These are phyloP conservation scores for Hamigera avellanea DNA, from an alignment of 495 filamentous ascomycete genomes.

Conservation along the genomic window DNA sequence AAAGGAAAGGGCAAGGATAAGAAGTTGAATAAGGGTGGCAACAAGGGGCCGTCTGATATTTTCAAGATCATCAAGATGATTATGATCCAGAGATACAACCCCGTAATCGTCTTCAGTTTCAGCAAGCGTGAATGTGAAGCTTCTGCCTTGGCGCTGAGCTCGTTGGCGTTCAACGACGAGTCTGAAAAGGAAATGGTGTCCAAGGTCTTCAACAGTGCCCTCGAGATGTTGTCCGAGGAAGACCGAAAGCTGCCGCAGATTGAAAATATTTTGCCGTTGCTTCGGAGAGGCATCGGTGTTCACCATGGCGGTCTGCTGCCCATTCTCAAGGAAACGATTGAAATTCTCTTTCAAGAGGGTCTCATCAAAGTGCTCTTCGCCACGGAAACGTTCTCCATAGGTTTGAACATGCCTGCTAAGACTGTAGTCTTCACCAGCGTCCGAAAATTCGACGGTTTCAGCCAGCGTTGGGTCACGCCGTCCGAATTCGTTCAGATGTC, in stretches of 20 bases:
- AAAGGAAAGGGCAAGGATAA: conserved; percentile 87
- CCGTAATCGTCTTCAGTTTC: conserved; percentile 98
- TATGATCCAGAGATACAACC: conserved; percentile 89
- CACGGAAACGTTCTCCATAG: conserved; percentile 97
- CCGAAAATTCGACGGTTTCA: conserved; percentile 84
- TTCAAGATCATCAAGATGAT: conserved; percentile 98
- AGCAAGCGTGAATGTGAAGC: conserved; percentile 93
- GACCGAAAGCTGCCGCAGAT: conserved; percentile 84
- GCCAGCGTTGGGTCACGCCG: conserved; percentile 73
- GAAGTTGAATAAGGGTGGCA: conserved; percentile 76
- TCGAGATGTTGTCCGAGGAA: conserved; percentile 81
- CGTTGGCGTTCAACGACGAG: conserved; percentile 92
- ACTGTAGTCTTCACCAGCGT: conserved; percentile 97
- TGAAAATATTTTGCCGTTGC: conserved; percentile 74
- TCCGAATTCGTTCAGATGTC: conserved; percentile 99
- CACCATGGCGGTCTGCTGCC: conserved; percentile 94
- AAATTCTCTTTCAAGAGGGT: conserved; percentile 96
- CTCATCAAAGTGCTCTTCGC: conserved; percentile 97
- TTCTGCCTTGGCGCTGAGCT: conserved; percentile 71
- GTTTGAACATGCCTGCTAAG: conserved; percentile 97
- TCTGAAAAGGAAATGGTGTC: conserved; percentile 89
- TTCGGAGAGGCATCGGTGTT: conserved; percentile 87
- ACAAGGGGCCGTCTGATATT: conserved; percentile 67
- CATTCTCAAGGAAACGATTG: conserved; percentile 96
- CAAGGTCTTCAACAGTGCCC: conserved; percentile 86